A percentile compares a stretch with the other conserved stretches of the same genome.
phyloP scores from a whole-genome alignment of 352 stramenopile genomes.

The Globisporangium okanoganense region DNA sequence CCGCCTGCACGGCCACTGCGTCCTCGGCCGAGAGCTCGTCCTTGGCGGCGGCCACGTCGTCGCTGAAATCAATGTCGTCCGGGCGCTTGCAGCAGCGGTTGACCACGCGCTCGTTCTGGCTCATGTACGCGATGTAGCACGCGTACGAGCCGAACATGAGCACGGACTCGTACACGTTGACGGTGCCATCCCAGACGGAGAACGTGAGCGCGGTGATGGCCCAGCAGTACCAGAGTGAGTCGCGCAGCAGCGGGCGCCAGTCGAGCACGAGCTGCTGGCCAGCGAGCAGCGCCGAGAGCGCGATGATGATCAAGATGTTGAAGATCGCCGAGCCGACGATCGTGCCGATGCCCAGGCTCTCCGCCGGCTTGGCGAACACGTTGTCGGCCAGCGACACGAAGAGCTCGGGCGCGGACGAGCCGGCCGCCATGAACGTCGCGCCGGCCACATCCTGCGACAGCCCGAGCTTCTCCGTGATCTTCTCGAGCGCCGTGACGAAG shows the following conservation, averaged over 20 bases:
- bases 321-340: slow-evolving; percentile 89
- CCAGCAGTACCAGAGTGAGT: slow-evolving; percentile 78
- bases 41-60: slow-evolving; percentile 12
- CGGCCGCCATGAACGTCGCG: slow-evolving; percentile 83
- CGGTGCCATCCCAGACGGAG: slow-evolving; percentile 53
- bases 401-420: slow-evolving; percentile 78
- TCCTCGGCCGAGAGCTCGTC: slow-evolving; percentile 17
- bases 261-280: slow-evolving; percentile 63
- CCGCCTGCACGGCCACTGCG: slow-evolving; percentile 1
- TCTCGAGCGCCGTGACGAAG: slow-evolving; percentile 78
- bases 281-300: slow-evolving; percentile 64
- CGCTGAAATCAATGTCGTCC: slow-evolving; percentile 18
- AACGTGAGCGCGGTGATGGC: slow-evolving; percentile 50
- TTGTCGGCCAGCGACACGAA: slow-evolving; percentile 79
- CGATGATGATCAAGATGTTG: slow-evolving; percentile 86
- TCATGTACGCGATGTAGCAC: slow-evolving; percentile 77
- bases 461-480: slow-evolving; percentile 53
- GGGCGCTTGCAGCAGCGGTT: slow-evolving; percentile 51
- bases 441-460: slow-evolving; percentile 76
- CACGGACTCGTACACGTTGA: slow-evolving; percentile 56
- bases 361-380: slow-evolving; percentile 61
- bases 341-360: slow-evolving; percentile 67
- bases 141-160: slow-evolving; percentile 64
- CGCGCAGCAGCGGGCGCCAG: slow-evolving; percentile 74
- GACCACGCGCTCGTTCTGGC: slow-evolving; percentile 58